Evolutionary conservation across 176 grass and related monocot species (phyloP).

Genomic region (Microstegium vimineum): DNA sequence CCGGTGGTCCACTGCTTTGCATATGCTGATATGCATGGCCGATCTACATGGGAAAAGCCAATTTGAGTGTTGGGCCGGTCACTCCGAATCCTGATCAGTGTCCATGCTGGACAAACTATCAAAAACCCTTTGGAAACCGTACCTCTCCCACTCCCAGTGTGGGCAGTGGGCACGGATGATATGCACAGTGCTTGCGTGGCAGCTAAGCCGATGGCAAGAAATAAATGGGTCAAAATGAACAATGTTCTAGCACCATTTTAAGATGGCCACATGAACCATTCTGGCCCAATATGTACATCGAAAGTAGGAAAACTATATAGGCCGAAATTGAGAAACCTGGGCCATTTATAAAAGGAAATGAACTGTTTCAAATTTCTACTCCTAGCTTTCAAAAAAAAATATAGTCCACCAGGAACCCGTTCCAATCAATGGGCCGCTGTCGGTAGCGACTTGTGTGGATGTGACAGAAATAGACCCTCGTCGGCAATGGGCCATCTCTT

Average conservation of each 20-base stretch:
- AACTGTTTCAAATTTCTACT: neutral
- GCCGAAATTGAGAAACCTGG: neutral
- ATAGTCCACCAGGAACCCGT: neutral
- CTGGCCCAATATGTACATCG: neutral
- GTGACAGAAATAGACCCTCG: neutral
- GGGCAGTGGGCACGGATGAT: too few relatives aligned
- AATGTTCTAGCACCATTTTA: neutral
- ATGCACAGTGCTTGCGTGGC: too few relatives aligned
- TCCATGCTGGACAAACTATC: too few relatives aligned
- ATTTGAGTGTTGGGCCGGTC: neutral
- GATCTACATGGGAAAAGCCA: neutral
- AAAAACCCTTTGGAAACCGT: neutral
- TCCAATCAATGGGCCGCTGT: neutral
- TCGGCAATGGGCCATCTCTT: too few relatives aligned
- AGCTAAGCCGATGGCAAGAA: neutral
- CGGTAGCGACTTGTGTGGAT: neutral
- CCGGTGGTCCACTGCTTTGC: slow-evolving; percentile 24
- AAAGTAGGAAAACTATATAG: too few relatives aligned
- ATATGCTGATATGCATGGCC: too few relatives aligned
- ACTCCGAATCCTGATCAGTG: too few relatives aligned
- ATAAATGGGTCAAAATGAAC: neutral
- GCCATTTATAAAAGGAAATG: neutral
- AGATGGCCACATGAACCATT: neutral
- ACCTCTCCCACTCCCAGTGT: too few relatives aligned
- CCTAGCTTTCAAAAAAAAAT: neutral